Percentiles rank a stretch among this genome's conserved stretches.
Conservation (phyloP, 768 basidiomycete genomes). For the Piloderma croceum region DNA sequence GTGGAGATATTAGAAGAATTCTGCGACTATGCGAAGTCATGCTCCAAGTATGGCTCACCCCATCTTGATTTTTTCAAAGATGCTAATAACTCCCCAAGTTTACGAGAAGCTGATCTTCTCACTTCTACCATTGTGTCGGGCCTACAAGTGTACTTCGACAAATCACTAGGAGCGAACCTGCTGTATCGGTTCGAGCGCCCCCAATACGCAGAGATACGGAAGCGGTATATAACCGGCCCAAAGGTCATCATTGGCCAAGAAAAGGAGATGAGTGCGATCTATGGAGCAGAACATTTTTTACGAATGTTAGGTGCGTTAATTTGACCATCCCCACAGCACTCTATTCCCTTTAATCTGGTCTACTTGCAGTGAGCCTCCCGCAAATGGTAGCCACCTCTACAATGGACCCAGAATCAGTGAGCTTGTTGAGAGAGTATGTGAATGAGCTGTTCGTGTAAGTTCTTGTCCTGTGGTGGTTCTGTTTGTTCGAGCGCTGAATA, state of each 20-base stretch:
- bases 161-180: slow-evolving; percentile 81
- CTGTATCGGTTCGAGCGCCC: slow-evolving; percentile 94
- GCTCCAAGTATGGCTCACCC: too few relatives aligned
- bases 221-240: slow-evolving; percentile 66
- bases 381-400: slow-evolving; percentile 83
- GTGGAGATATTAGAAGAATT: slow-evolving; percentile 74
- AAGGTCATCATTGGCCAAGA: slow-evolving; percentile 63
- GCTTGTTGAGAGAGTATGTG: slow-evolving; percentile 80
- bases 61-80: too few relatives aligned
- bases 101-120: slow-evolving; percentile 65
- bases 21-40: too few relatives aligned
- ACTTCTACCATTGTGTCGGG: slow-evolving; percentile 81
- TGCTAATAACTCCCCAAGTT: slow-evolving; percentile 30
- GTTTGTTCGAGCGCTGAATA: not conserved
- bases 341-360: slow-evolving; percentile 1
- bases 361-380: slow-evolving; percentile 76
- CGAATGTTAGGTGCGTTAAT: slow-evolving; percentile 76
- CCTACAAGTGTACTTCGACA: slow-evolving; percentile 88
- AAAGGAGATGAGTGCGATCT: slow-evolving; percentile 83
- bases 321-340: not conserved
- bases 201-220: slow-evolving; percentile 80
- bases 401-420: slow-evolving; percentile 86
- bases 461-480: not conserved
- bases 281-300: slow-evolving; percentile 91
- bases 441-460: slow-evolving; percentile 80